Evolutionary conservation across 257 asterid genomes (phyloP).

Genomic region (Rauvolfia tetraphylla): DNA sequence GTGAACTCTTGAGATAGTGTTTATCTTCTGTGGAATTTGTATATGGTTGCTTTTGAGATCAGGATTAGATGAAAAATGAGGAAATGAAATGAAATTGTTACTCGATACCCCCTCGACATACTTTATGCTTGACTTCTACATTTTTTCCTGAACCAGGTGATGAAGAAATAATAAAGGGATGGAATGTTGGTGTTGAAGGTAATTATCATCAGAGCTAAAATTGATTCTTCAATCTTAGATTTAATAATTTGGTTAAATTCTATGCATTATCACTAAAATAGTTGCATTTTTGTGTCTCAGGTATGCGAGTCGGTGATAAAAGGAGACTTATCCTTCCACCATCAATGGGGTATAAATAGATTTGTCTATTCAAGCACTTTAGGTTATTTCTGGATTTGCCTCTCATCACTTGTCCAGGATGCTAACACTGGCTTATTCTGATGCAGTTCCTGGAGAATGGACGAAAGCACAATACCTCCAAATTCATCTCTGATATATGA

Average conservation of each 20-base stretch:
- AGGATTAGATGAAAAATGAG: not conserved
- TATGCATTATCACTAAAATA: not conserved
- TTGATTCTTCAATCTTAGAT: not conserved
- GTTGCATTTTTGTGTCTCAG: constrained; percentile 37
- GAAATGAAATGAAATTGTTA: not conserved
- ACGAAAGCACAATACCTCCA: constrained; percentile 60
- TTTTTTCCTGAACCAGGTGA: constrained; percentile 43
- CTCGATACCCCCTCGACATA: not conserved
- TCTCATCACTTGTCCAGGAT: not conserved
- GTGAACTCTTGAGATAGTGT: not conserved
- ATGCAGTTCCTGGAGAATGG: constrained; percentile 73
- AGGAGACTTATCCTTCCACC: constrained; percentile 79
- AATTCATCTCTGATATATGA: constrained; percentile 79
- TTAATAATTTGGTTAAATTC: not conserved
- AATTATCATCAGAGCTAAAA: constrained; percentile 4
- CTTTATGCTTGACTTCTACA: not conserved
- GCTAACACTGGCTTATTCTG: not conserved
- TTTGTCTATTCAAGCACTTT: not conserved
- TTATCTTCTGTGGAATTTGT: not conserved
- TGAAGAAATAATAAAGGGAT: constrained; percentile 54
- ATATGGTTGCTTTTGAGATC: not conserved
- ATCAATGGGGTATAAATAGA: constrained; percentile 61
- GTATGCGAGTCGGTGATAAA: constrained; percentile 83
- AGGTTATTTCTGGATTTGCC: not conserved
- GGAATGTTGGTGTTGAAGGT: constrained; percentile 78